Conservation (phyloP, 345 rosid genomes). For the Excoecaria agallocha region DNA sequence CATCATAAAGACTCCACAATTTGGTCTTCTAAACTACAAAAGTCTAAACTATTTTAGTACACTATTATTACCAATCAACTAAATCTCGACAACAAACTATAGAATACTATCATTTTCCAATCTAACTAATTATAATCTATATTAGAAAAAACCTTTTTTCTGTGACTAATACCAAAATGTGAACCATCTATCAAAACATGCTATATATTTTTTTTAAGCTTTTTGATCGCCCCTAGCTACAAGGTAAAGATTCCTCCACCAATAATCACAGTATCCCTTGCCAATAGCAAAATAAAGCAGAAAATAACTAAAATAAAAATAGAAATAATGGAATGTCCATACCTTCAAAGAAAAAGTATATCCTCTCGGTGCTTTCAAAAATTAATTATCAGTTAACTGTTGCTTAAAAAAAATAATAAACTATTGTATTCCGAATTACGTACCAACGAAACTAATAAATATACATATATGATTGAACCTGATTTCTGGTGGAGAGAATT, state of each 20-base stretch:
- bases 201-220: too few relatives aligned
- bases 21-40: neutral
- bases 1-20: neutral
- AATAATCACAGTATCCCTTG: neutral
- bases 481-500: slow-evolving; percentile 84
- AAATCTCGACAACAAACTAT: neutral
- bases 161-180: neutral
- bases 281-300: neutral
- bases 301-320: neutral
- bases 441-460: too few relatives aligned
- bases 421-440: neutral
- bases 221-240: too few relatives aligned
- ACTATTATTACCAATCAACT: neutral
- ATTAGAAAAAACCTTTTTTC: neutral
- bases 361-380: slow-evolving; percentile 78
- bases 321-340: neutral
- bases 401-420: slow-evolving; percentile 27
- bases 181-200: neutral
- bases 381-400: slow-evolving; percentile 62
- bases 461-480: slow-evolving; percentile 35
- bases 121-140: neutral
- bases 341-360: slow-evolving; percentile 98
- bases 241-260: too few relatives aligned
- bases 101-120: neutral
- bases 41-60: neutral